Evolutionary conservation across 768 basidiomycete genomes (phyloP).

Genomic region (Kwoniella mangroviensis): DNA sequence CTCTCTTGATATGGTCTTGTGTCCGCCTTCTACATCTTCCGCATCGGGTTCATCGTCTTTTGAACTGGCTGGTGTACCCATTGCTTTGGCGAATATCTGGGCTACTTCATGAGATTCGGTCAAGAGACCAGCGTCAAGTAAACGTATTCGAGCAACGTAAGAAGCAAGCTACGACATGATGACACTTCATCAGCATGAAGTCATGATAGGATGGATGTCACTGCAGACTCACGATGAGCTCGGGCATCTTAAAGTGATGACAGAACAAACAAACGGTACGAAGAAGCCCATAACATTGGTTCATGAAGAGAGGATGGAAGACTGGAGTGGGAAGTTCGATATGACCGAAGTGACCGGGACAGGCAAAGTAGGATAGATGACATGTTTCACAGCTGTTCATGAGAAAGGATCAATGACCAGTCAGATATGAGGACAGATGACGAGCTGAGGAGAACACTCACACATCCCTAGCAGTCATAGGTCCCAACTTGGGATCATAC

Average conservation of each 20-base stretch:
- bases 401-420: neutral
- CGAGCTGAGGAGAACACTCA: slow-evolving; percentile 61
- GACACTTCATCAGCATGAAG: neutral
- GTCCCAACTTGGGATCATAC: slow-evolving; percentile 94
- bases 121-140: slow-evolving; percentile 87
- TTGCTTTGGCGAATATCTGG: slow-evolving; percentile 63
- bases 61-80: slow-evolving; percentile 29
- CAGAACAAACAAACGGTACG: slow-evolving; percentile 91
- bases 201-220: neutral
- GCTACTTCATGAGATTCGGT: slow-evolving; percentile 79
- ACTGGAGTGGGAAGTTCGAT: slow-evolving; percentile 94
- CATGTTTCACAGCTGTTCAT: slow-evolving; percentile 83
- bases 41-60: slow-evolving; percentile 60
- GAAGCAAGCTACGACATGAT: slow-evolving; percentile 67
- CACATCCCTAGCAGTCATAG: slow-evolving; percentile 87
- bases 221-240: slow-evolving; percentile 66
- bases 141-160: slow-evolving; percentile 80
- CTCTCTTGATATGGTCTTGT: slow-evolving; percentile 40
- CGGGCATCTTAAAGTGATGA: slow-evolving; percentile 82
- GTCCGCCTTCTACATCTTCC: slow-evolving; percentile 56
- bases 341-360: slow-evolving; percentile 97
- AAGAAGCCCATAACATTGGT: slow-evolving; percentile 82
- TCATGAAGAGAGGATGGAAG: slow-evolving; percentile 95
- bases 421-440: neutral
- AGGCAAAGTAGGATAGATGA: slow-evolving; percentile 86